Base-by-base conservation (phyloP, 1,284 basidiomycete genomes). In the Sutorius eximius region DNA sequence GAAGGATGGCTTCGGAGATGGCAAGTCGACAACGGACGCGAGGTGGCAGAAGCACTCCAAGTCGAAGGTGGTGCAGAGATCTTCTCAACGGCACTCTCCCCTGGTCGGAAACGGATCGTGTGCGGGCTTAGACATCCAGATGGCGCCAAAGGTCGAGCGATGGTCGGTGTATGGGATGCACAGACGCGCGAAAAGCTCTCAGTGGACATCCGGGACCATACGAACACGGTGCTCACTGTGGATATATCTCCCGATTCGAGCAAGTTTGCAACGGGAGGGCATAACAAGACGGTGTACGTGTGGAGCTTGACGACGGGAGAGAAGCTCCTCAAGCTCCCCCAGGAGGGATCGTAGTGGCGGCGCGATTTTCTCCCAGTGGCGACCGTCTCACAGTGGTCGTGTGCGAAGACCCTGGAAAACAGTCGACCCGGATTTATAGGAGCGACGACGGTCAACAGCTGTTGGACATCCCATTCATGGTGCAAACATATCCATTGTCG, bases 1-100 rank as follows among this genome's bases (percentile, higher is more conserved):
- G 42, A 53, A 0, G 41, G 34, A 20, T 34, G 46, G 30, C 12
- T 53, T 38, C 51, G 41, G 5, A 27, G 29, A 12, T 53, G 40
- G 52, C 33, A 34, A 18, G 51, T 54, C 5, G 16, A 27, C 16
- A 34, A 54, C 34, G 52, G 52, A n/a, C n/a, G 10, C 34, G 34
- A 36, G 34, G 34, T 36, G 34, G 45, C 41, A 3, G 29, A 30
- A 34, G 34, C 34, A 33, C 43, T 56, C 33, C n/a, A 6, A 13
- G 3, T 8, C 3, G 20, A 3, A 16, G 16, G 16, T 16, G 16
- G 34, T 9, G 34, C 13, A n/a, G 16, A 10, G 13, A 36, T 36
- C 16, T 36, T n/a, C 10, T 15, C 9, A n/a, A 4, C 16, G 34
- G 34, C 34, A n/a, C 10, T 36, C 9, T 36, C 34, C 16, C 34